Evolutionary conservation across 495 filamentous ascomycete genomes (phyloP).

Genomic region (Thozetella sp.): DNA sequence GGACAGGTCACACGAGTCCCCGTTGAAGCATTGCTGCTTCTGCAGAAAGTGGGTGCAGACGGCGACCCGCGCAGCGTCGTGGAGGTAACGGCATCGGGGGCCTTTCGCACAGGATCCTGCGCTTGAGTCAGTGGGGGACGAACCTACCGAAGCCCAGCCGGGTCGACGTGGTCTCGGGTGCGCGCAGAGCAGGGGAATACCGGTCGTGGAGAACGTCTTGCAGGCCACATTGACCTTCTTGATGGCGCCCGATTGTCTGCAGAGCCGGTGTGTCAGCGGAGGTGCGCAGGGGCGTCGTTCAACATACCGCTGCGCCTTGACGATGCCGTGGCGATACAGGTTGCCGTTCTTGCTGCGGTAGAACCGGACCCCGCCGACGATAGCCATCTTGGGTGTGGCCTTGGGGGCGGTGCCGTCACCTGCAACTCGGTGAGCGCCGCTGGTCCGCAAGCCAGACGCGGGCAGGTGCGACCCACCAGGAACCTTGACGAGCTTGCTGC

Average conservation of each 20-base stretch:
- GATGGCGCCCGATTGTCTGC: conserved; percentile 43
- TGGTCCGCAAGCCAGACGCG: conserved; percentile 7
- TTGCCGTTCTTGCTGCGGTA: conserved; percentile 91
- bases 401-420: conserved; percentile 65
- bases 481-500: conserved; percentile 81
- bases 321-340: conserved; percentile 73
- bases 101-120: conserved; percentile 84
- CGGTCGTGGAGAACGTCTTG: conserved; percentile 88
- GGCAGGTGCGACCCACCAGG: conserved; percentile 54
- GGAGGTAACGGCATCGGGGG: conserved; percentile 75
- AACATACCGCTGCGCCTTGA: conserved; percentile 69
- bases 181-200: conserved; percentile 63
- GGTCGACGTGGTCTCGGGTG: conserved; percentile 18
- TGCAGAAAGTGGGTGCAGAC: conserved; percentile 87
- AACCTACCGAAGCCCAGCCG: conserved; percentile 25
- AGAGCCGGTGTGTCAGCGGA: conserved; percentile 20
- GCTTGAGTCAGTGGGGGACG: conserved; percentile 28
- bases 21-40: conserved; percentile 76
- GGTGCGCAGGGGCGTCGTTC: neutral
- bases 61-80: conserved; percentile 87
- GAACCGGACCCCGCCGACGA: conserved; percentile 82
- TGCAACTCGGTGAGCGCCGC: conserved; percentile 49
- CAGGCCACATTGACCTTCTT: conserved; percentile 80
- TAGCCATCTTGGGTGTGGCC: conserved; percentile 77
- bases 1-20: conserved; percentile 87